These are phyloP conservation scores for Gossypium australe DNA, from an alignment of 345 rosid species.

Conservation along the genomic window DNA sequence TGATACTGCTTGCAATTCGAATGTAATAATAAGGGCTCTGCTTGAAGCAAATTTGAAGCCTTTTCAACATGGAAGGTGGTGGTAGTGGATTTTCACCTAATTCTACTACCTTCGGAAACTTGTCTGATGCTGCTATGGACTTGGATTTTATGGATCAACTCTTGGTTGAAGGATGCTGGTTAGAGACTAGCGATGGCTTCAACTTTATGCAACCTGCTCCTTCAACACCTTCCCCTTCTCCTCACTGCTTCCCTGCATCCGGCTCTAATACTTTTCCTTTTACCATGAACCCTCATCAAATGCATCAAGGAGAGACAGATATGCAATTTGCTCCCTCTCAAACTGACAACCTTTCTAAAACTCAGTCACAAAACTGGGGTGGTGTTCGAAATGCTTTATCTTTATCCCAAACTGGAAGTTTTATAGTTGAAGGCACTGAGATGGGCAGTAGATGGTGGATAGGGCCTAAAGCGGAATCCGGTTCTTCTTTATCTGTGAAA, in stretches of 20 bases:
- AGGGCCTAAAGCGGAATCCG: slow-evolving; percentile 33
- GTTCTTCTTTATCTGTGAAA: slow-evolving; percentile 41
- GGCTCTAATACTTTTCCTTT: slow-evolving; percentile 21
- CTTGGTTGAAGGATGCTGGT: slow-evolving; percentile 75
- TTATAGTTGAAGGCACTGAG: slow-evolving; percentile 41
- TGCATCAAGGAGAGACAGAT: slow-evolving; percentile 27
- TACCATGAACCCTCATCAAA: slow-evolving; percentile 20
- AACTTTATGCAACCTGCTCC: slow-evolving; percentile 32
- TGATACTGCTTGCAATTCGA: slow-evolving; percentile 28
- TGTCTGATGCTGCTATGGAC: slow-evolving; percentile 62
- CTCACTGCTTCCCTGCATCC: slow-evolving; percentile 22
- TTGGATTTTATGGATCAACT: slow-evolving; percentile 88
- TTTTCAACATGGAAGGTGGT: slow-evolving; percentile 46
- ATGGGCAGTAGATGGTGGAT: slow-evolving; percentile 60
- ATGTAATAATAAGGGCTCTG: slow-evolving; percentile 22
- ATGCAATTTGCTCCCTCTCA: slow-evolving; percentile 16
- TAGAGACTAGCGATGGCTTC: slow-evolving; percentile 52
- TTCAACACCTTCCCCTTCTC: slow-evolving; percentile 22
- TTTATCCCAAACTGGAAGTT: slow-evolving; percentile 26
- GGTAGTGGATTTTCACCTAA: slow-evolving; percentile 27
- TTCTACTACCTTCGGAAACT: slow-evolving; percentile 36
- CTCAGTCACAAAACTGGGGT: slow-evolving; percentile 20
- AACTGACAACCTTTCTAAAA: slow-evolving; percentile 20
- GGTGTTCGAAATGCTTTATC: slow-evolving; percentile 20
- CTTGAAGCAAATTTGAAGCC: slow-evolving; percentile 26